Evolutionary conservation across 345 rosid species (phyloP).

Genomic region (Clarkia xantiana): DNA sequence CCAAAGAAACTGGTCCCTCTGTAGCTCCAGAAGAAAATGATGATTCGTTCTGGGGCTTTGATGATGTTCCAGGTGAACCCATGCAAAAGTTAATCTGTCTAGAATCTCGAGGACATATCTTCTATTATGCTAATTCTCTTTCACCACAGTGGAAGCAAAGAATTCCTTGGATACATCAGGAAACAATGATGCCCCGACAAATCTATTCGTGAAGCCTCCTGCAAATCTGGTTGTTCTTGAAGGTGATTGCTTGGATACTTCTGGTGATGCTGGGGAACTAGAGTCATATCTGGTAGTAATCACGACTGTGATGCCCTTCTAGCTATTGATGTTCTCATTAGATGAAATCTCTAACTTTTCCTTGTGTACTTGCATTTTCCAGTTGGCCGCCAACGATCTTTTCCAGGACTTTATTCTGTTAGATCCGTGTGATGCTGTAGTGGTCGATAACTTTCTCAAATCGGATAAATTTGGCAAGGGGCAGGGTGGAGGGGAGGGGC

Average conservation of each 20-base stretch:
- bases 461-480: constrained; percentile 27
- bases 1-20: constrained; percentile 23
- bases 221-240: constrained; percentile 88
- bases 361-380: constrained; percentile 13
- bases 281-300: constrained; percentile 82
- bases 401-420: constrained; percentile 74
- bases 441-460: constrained; percentile 42
- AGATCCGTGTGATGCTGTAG: constrained; percentile 62
- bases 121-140: not conserved
- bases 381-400: constrained; percentile 77
- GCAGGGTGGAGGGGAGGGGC: constrained; percentile 21
- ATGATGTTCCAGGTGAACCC: constrained; percentile 60
- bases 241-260: constrained; percentile 76
- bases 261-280: constrained; percentile 65
- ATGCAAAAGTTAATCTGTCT: too few relatives aligned
- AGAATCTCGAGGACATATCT: not conserved
- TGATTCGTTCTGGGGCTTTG: constrained; percentile 63
- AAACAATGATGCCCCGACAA: constrained; percentile 32
- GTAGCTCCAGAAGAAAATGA: constrained; percentile 39
- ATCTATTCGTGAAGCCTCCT: constrained; percentile 76
- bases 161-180: constrained; percentile 53
- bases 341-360: too few relatives aligned
- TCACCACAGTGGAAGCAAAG: constrained; percentile 59
- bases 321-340: too few relatives aligned
- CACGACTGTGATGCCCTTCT: too few relatives aligned